Evolutionary conservation across 352 stramenopile species (phyloP), one percentile per base, ranked within the genome.

Genomic region (Phytophthora quininea): DNA sequence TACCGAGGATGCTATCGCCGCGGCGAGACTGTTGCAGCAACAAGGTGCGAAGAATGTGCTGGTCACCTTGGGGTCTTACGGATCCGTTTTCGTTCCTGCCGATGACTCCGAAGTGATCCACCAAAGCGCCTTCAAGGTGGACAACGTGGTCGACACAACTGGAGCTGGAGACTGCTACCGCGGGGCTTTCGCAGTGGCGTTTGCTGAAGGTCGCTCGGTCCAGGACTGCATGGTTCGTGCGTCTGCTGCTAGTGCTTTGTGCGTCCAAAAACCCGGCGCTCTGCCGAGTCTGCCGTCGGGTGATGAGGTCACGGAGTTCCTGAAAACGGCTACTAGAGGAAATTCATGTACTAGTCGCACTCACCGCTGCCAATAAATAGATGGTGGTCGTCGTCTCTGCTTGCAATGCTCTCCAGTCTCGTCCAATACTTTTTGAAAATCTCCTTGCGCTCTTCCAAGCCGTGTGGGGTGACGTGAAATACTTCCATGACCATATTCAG

Each of bases 111-210:
- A 61, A 1, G 32, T 86, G 3, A 55, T 88, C 14, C 72, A 67
- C 46, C 84, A 94, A 64, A 68, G 71, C 7, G 80, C 71, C 54
- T 82, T 93, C 47, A 51, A 62, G 46, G 82, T 86, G 10, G 68
- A 88, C 27, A 79, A 80, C 12, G 86, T 95, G 15, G 78, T 92
- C 2, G 88, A 95, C 62, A 94, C 86, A 0, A 95, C 88, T 2
- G 88, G 88, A 5, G 88, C 88, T 1, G 88, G 88, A 11, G 88
- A 95, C 42, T 94, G 86, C 70, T 95, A 88, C 60, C 84, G 86
- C 9, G 84, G 74, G 0, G 81, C 81, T 0, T 94, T 94, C 49
- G 88, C 86, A 6, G 85, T 90, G 10, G 70, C 75, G 3, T 64
- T 89, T 31, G 76, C 83, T 14, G 71, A 91, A 33, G 75, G 76